Evolutionary conservation across 768 basidiomycete genomes (phyloP).

Genomic region (Piloderma croceum): DNA sequence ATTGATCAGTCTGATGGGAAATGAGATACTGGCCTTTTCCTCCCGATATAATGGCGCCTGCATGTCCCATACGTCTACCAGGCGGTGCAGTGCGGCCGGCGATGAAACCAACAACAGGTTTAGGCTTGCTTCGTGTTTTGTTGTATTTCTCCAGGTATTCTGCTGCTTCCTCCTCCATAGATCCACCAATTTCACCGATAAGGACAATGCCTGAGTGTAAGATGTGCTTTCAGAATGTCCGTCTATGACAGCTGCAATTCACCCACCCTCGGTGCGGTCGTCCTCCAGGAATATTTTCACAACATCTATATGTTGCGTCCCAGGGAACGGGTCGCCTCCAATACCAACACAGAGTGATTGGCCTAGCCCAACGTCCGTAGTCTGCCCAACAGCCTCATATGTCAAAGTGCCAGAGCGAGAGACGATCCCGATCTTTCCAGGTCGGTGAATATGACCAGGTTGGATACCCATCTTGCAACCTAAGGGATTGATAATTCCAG

Average conservation of each 20-base stretch:
- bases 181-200: conserved; percentile 98
- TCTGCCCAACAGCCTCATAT: conserved; percentile 98
- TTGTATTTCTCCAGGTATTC: conserved; percentile 93
- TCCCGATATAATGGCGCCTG: conserved; percentile 96
- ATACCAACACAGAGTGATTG: conserved; percentile 97
- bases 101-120: conserved; percentile 97
- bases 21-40: conserved; percentile 71
- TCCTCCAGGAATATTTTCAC: conserved; percentile 96
- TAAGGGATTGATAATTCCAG: conserved; percentile 93
- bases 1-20: neutral
- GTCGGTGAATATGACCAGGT: conserved; percentile 95
- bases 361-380: conserved; percentile 90
- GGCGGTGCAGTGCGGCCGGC: conserved; percentile 97
- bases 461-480: conserved; percentile 99
- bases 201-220: conserved; percentile 74
- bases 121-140: conserved; percentile 78
- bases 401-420: conserved; percentile 95
- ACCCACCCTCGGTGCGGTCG: conserved; percentile 81
- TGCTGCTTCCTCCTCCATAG: conserved; percentile 99
- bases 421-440: conserved; percentile 95
- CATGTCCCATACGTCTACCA: conserved; percentile 96
- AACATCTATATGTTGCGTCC: conserved; percentile 92
- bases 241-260: neutral
- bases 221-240: conserved; percentile 7
- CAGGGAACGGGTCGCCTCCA: conserved; percentile 95